Base-by-base conservation (phyloP, 495 filamentous ascomycete species). In the Alectoria sarmentosa region DNA sequence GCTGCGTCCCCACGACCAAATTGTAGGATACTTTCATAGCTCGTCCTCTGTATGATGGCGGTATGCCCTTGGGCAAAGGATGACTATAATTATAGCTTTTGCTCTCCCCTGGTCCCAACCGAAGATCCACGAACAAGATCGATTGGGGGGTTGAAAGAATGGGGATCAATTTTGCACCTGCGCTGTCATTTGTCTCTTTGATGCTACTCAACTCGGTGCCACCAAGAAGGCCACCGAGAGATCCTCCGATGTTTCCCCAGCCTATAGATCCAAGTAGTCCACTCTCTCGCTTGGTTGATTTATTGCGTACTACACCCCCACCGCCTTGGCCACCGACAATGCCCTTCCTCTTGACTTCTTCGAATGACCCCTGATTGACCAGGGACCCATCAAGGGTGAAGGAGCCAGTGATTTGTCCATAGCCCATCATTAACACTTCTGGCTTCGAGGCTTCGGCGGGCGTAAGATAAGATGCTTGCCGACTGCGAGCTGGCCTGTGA, bases 391-490 rank as follows among this genome's bases (percentile, higher is more conserved):
- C 94, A 10, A 98, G 76, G 1, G 87, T 91, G 67, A 98, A 98
- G 0, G 90, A 89, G 23, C 95, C 94, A 70, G 88, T 87, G n/a
- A 97, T 83, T 72, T 98, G 93, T 8, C 88, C 95, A 76, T 96
- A 98, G 14, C 92, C 94, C 94, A 98, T 98, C 86, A 98, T 92
- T 60, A 98, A 75, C 21, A 88, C 84, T 76, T 98, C 91, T 56
- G 83, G 66, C 66, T 76, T 80, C 39, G 77, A 71, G 28, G 79
- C 76, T 55, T 71, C 75, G 55, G 73, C 76, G 10, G 77, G 69
- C 4, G 77, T 76, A 26, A 88, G 69, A 67, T 77, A 85, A 32
- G 90, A 92, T 67, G 77, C 77, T 67, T 86, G 82, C 49, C 89
- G 84, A 37, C 72, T 74, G 73, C 91, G 88, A 14, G 81, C 71